These are phyloP conservation scores for Myotisia sp. DNA, from an alignment of 2,329 filamentous ascomycete species.

Conservation along the genomic window DNA sequence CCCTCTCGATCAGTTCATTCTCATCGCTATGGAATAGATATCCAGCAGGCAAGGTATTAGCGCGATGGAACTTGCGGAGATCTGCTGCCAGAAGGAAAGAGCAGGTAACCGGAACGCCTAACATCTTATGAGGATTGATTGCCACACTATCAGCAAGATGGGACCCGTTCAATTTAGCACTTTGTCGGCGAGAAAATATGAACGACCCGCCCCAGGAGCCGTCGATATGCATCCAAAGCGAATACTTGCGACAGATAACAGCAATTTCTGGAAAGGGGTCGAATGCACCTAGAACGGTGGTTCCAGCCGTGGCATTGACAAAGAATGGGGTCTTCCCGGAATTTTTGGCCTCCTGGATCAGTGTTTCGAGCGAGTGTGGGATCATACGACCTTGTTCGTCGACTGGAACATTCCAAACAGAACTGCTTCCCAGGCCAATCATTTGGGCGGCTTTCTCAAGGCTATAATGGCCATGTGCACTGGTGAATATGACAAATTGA, in stretches of 20 bases:
- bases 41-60: slow-evolving; percentile 74
- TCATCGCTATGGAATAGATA: slow-evolving; percentile 61
- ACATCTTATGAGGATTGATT: slow-evolving; percentile 95
- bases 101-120: slow-evolving; percentile 79
- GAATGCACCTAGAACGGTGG: slow-evolving; percentile 80
- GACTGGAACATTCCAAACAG: slow-evolving; percentile 61
- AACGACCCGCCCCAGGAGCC: slow-evolving; percentile 80
- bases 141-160: slow-evolving; percentile 68
- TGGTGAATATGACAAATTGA: slow-evolving; percentile 74
- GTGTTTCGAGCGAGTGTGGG: slow-evolving; percentile 46
- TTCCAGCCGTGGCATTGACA: slow-evolving; percentile 89
- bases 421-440: slow-evolving; percentile 62
- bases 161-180: slow-evolving; percentile 51
- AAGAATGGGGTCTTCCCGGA: slow-evolving; percentile 75
- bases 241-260: slow-evolving; percentile 53
- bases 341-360: slow-evolving; percentile 46
- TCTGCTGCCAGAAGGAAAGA: slow-evolving; percentile 74
- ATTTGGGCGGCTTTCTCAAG: slow-evolving; percentile 91
- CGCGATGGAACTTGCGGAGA: slow-evolving; percentile 59
- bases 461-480: slow-evolving; percentile 81
- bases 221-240: slow-evolving; percentile 87
- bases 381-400: slow-evolving; percentile 61
- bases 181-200: slow-evolving; percentile 56
- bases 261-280: slow-evolving; percentile 63
- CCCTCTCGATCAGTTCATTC: slow-evolving; percentile 20